Evolutionary conservation across 2,329 filamentous ascomycete genomes (phyloP).

Genomic region (Phoma sp.): DNA sequence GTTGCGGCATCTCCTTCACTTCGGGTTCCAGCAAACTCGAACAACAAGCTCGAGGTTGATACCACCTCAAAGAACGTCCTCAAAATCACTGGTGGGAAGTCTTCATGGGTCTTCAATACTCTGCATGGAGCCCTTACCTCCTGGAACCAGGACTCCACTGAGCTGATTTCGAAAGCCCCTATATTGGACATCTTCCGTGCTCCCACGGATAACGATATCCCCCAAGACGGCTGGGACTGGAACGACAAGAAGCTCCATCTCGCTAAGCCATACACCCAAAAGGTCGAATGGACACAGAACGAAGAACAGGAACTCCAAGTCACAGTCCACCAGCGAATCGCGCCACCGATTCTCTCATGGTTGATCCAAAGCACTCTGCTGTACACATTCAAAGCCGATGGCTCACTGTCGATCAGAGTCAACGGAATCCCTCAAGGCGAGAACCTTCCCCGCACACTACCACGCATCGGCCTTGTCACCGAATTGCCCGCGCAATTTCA

Average conservation of each 20-base stretch:
- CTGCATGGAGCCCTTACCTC: conserved; percentile 59
- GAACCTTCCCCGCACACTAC: conserved; percentile 61
- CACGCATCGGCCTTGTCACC: conserved; percentile 67
- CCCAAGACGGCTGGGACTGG: conserved; percentile 64
- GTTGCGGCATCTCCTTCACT: conserved; percentile 20
- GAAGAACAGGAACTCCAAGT: conserved; percentile 40
- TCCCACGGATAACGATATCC: conserved; percentile 68
- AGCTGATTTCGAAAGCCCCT: conserved; percentile 43
- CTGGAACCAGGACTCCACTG: conserved; percentile 34
- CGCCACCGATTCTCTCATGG: conserved; percentile 67
- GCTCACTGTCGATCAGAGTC: conserved; percentile 56
- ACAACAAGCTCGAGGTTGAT: conserved; percentile 47
- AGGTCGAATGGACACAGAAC: conserved; percentile 46
- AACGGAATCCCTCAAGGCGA: conserved; percentile 55
- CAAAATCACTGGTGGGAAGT: conserved; percentile 25
- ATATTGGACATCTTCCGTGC: conserved; percentile 66
- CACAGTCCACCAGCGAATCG: conserved; percentile 57
- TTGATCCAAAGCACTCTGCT: conserved; percentile 49
- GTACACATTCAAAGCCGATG: conserved; percentile 59
- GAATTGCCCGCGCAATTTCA: conserved; percentile 56
- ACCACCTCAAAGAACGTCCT: conserved; percentile 26
- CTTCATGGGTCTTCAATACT: conserved; percentile 57
- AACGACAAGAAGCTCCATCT: conserved; percentile 43
- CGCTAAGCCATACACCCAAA: conserved; percentile 33
- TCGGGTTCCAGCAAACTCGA: conserved; percentile 44